Base-by-base conservation (phyloP, 768 basidiomycete genomes). In the Cystofilobasidium macerans region DNA sequence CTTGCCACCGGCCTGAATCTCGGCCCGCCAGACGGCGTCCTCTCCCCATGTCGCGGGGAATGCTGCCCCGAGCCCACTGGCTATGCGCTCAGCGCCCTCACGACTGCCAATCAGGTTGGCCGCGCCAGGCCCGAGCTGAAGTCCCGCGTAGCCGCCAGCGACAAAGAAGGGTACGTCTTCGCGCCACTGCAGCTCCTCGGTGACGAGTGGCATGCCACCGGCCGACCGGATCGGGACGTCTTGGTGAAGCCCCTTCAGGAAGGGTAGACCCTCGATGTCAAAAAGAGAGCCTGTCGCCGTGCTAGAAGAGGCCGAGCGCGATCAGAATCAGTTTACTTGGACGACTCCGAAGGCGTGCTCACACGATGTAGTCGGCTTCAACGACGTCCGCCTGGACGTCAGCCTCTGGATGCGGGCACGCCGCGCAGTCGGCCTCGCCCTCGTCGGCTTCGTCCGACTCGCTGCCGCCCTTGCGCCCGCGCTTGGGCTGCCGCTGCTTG, bases 201-300 rank as follows among this genome's bases (percentile, higher is more conserved):
- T 54, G n/a, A 62, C 24, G 20, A 54, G 4, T 11, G 62, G 62
- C 33, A 62, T 33, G 32, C 62, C 62, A n/a, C 62, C 63, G 12
- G 70, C 64, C 22, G 56, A 33, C 36, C 71, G 64, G 59, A 71
- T 66, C 0, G 70, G 71, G 47, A 69, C 47, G 0, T 24, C 18
- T 20, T 26, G 6, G 16, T 66, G 47, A 16, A 74, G 33, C 28
- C 57, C 47, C 38, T 61, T 48, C 3, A 74, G 20, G 57, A 69
- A 70, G 0, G 54, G 33, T 1, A 73, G 57, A 1, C 32, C 56
- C 8, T 33, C 51, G 48, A 70, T 47, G 43, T 68, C 62, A 45
- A 65, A 56, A 51, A 63, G 47, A 9, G 71, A 70, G 30, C 70
- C 69, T 4, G 62, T 62, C 5, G 62, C 62, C 3, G 62, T 36